These are phyloP conservation scores for Sonneratia alba DNA, from an alignment of 345 rosid species.

Conservation along the genomic window DNA sequence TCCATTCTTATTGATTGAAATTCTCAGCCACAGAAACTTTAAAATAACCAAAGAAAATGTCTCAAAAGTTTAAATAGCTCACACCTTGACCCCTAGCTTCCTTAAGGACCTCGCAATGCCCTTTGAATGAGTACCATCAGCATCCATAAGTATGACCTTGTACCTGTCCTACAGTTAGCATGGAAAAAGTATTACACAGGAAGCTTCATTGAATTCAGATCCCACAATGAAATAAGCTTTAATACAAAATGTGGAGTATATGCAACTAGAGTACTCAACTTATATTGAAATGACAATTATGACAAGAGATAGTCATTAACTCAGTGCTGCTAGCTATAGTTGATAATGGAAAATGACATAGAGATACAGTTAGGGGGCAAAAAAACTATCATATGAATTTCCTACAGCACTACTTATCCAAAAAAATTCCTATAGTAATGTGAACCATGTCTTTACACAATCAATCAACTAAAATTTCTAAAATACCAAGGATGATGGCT, in stretches of 20 bases:
- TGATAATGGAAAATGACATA: not conserved
- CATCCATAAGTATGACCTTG: constrained; percentile 89
- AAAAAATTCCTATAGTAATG: no score
- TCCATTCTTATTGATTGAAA: not conserved
- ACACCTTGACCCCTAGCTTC: constrained; percentile 74
- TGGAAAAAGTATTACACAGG: constrained; percentile 29
- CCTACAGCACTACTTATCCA: not conserved
- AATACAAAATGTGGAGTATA: not conserved
- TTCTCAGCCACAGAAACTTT: not conserved
- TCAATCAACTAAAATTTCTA: not conserved
- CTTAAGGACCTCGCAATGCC: constrained; percentile 87
- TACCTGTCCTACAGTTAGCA: constrained; percentile 87
- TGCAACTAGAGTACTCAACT: not conserved
- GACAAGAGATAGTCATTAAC: not conserved
- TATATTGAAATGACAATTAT: not conserved
- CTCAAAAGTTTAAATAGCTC: constrained; percentile 11
- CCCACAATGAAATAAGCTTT: not conserved
- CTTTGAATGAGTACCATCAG: constrained; percentile 75
- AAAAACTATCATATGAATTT: not conserved
- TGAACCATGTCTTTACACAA: not conserved
- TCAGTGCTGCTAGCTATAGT: not conserved
- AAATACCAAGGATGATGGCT: not conserved
- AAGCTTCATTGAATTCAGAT: constrained; percentile 7
- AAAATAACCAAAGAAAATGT: no score
- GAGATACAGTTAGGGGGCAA: not conserved